Evolutionary conservation across 371 early-diverging fungal species (phyloP), one percentile per base, ranked within the genome.

Genomic region (Batrachochytrium dendrobatidis): DNA sequence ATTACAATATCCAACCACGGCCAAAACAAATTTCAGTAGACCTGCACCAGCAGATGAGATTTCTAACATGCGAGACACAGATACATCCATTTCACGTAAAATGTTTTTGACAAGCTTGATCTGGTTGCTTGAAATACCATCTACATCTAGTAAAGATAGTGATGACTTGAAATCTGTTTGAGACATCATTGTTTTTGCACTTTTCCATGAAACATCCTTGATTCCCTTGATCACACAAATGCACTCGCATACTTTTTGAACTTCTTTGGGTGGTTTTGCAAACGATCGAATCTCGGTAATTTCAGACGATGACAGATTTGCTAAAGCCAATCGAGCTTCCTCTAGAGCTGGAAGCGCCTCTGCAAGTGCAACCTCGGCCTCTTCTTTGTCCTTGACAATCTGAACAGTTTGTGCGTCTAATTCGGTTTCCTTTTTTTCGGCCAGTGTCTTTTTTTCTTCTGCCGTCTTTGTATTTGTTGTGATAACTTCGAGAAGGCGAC

Each of bases 211-310:
- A 2, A 79, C 76, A 59, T 83, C 83, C 45, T 81, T 79, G 65
- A 79, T 81, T 10, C 72, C 72, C 61, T 81, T 81, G 57, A 83
- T 71, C 55, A 79, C 75, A 58, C 79, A 78, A 34, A 83, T 65
- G 60, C 83, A 81, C 63, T 83, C 83, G 62, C 81, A 81, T n/a
- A 83, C 83, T 59, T 81, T 83, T 59, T 83, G 83, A 35, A 83
- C 83, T 55, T 81, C 83, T 51, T 76, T 75, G 15, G 83, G 81
- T 3, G 83, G 83, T 51, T 83, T 83, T 18, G 81, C 81, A 59
- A 83, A 83, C 0, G 83, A 81, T 12, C 83, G 55, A 53, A 83
- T 76, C 65, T 83, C 83, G 0, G 83, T 83, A 51, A 83, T 83
- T 54, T 83, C 83, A 12, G 79, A 70, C 0, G 75, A 60, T 25